Conservation (phyloP, 2,329 filamentous ascomycete species). For the Thielaviopsis musarum region DNA sequence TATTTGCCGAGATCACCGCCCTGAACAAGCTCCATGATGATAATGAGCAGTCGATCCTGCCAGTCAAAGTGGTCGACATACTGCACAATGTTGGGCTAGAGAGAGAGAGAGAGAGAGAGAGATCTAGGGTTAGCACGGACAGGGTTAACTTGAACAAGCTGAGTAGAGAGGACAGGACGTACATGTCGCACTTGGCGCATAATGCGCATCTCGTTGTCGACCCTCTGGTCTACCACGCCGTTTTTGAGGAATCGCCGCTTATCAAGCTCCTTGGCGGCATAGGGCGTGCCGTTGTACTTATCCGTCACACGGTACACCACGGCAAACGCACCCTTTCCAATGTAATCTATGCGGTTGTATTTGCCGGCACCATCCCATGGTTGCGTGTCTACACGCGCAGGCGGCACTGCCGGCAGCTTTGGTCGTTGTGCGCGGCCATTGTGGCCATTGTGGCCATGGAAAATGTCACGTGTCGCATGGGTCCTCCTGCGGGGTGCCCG, state of each 20-base stretch:
- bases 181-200: constrained; percentile 78
- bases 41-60: constrained; percentile 71
- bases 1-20: constrained; percentile 69
- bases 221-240: constrained; percentile 72
- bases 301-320: constrained; percentile 81
- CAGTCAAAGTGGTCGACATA: constrained; percentile 82
- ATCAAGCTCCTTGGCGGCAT: constrained; percentile 87
- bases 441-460: not conserved
- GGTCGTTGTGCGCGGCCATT: not conserved
- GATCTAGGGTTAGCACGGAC: constrained; percentile 1
- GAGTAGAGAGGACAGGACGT: constrained; percentile 21
- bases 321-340: constrained; percentile 91
- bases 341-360: constrained; percentile 67
- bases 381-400: constrained; percentile 18
- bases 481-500: not conserved
- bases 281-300: constrained; percentile 66
- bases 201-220: constrained; percentile 94
- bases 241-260: constrained; percentile 90
- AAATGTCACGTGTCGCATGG: constrained; percentile 1
- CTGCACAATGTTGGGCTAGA: constrained; percentile 60
- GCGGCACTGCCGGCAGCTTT: constrained; percentile 1
- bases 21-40: constrained; percentile 87
- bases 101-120: constrained; percentile 18
- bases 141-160: not conserved
- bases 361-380: constrained; percentile 63